Evolutionary conservation across 768 basidiomycete genomes (phyloP).

Genomic region (Neoboletus brunneissimus): DNA sequence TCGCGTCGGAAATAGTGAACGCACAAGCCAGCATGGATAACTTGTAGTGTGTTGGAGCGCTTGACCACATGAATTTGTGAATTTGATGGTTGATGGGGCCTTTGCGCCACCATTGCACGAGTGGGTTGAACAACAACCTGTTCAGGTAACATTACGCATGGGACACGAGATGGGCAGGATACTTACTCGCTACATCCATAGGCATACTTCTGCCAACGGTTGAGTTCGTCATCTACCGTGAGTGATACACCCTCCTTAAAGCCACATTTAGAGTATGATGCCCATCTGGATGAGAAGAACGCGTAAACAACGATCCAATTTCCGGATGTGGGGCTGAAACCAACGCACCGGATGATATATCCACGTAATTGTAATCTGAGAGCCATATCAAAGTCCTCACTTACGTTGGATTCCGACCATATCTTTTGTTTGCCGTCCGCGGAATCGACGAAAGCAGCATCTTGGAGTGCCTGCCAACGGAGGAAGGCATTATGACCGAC

Average conservation of each 20-base stretch:
- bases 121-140: slow-evolving; percentile 82
- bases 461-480: slow-evolving; percentile 86
- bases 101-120: slow-evolving; percentile 69
- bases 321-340: background rate
- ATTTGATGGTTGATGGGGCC: slow-evolving; percentile 86
- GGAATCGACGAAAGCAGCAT: slow-evolving; percentile 69
- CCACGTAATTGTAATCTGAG: slow-evolving; percentile 56
- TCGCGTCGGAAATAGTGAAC: slow-evolving; percentile 17
- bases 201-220: slow-evolving; percentile 88
- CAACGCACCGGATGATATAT: slow-evolving; percentile 59
- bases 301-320: background rate
- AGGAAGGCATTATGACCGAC: slow-evolving; percentile 90
- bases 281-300: slow-evolving; percentile 46
- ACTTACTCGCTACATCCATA: slow-evolving; percentile 61
- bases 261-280: slow-evolving; percentile 78
- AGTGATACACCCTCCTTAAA: slow-evolving; percentile 93
- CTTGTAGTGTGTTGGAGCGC: slow-evolving; percentile 80
- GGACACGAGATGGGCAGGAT: slow-evolving; percentile 16
- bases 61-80: slow-evolving; percentile 72
- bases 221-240: slow-evolving; percentile 87
- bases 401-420: slow-evolving; percentile 66
- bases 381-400: slow-evolving; percentile 71
- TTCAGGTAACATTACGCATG: slow-evolving; percentile 18
- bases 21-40: slow-evolving; percentile 56
- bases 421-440: slow-evolving; percentile 59